phyloP scores from a whole-genome alignment of 2,329 filamentous ascomycete species.

The Verticillium nubilum region DNA sequence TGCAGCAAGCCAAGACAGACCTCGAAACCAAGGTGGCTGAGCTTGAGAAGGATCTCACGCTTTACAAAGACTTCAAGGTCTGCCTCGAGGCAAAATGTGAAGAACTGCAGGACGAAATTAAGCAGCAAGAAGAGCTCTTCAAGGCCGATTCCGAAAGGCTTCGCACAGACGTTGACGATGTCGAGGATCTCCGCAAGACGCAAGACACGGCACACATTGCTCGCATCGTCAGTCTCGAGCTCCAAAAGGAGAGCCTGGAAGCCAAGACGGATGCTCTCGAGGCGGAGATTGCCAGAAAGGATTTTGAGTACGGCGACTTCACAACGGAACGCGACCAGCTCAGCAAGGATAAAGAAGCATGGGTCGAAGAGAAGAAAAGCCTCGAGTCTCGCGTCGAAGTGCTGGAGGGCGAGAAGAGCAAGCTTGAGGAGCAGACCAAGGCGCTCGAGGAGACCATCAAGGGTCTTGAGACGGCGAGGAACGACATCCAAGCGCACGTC shows the following conservation, averaged over 20 bases:
- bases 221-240: conserved; percentile 10
- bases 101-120: conserved; percentile 4
- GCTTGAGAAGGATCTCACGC: conserved; percentile 2
- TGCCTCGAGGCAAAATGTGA: conserved; percentile 7
- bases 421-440: not conserved
- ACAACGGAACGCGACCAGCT: conserved; percentile 9
- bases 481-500: conserved; percentile 1
- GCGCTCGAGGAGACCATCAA: not conserved
- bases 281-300: conserved; percentile 6
- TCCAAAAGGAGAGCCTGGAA: conserved; percentile 9
- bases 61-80: conserved; percentile 3
- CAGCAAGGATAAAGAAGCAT: conserved; percentile 7
- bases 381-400: conserved; percentile 7
- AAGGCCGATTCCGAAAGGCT: conserved; percentile 4
- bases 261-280: conserved; percentile 7
- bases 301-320: conserved; percentile 9
- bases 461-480: conserved; percentile 5
- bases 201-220: conserved; percentile 10
- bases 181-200: conserved; percentile 7
- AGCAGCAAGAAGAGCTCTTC: not conserved
- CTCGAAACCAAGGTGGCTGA: conserved; percentile 6
- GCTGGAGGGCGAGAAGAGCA: conserved; percentile 7
- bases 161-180: conserved; percentile 8
- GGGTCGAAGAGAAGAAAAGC: conserved; percentile 9
- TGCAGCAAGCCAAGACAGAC: conserved; percentile 1